Evolutionary conservation across 1,284 basidiomycete species (phyloP), one percentile per base, ranked within the genome.

Genomic region (Rhodotorula sp.): DNA sequence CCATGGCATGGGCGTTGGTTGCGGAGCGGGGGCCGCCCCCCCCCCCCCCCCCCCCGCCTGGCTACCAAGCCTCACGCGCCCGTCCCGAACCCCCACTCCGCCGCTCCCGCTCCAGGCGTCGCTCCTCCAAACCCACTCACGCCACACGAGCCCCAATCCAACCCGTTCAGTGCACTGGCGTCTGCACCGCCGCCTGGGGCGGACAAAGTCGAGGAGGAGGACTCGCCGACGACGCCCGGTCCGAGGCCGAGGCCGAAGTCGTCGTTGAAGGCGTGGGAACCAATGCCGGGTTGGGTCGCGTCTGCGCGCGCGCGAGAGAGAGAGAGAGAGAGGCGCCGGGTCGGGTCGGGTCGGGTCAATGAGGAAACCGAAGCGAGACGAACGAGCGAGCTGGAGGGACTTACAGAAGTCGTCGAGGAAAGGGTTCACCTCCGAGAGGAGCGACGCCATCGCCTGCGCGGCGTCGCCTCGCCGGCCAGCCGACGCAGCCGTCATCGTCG

Each of bases 391-490:
- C n/a, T n/a, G n/a, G n/a, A n/a, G n/a, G n/a, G 13, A 59, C 68
- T 6, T 7, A 63, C 64, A 62, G 30, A 69, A 51, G 26, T 65
- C 64, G 18, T 65, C 68, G n/a, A 64, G 46, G 54, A 70, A 70
- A 16, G 68, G 68, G 40, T 66, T 70, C 26, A 65, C 62, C 22
- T 65, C 65, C 0, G 47, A 55, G 22, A 70, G 50, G 24, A 70
- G 16, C 6, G 52, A 60, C 24, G 68, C 68, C 59, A 70, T 70
- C 30, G 68, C 68, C 30, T 70, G 52, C 24, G 60, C 68, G 4
- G 68, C 63, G 26, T 62, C 60, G 9, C 64, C 64, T 11, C 34
- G 40, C 31, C 64, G 26, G 20, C 58, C 64, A 20, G 64, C 64
- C 1, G 28, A 24, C 4, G 64, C 64, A 3, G 46, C 64, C n/a